Base-by-base conservation (phyloP, 2,329 filamentous ascomycete genomes). In the Pleomassaria siparia region DNA sequence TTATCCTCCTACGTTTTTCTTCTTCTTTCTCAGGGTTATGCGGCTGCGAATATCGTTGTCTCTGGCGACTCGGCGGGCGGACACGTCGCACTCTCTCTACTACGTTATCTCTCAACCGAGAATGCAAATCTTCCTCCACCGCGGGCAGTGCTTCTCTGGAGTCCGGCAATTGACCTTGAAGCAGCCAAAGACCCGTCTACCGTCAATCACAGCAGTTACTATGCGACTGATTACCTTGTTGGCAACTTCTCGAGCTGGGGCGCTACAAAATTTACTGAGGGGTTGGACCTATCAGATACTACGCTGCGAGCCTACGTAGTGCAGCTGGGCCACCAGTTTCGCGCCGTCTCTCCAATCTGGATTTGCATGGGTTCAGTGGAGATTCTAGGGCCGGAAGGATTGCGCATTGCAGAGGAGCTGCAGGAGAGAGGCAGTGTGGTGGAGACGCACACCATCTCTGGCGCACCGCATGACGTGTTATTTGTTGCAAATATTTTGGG, bases 41-140 rank as follows among this genome's bases (percentile, higher is more conserved):
- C 64, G 0, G 45, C 73, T 0, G 30, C 44, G 1, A 64, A 69
- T 21, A 71, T 77, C 43, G 60, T 70, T 2, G 15, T 78, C 1
- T 71, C 66, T 1, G 75, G 75, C 2, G 75, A 78, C 49, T 72
- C 67, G 33, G 74, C 75, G 2, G 75, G 75, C 28, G 74, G 65
- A 0, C 73, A 75, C 51, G 54, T 78, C 4, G 67, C 57, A 0
- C 54, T 76, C 29, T 66, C 60, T 1, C 58, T 77, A 18, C 58
- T 76, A 37, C 64, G 73, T 16, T 76, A 76, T 48, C 49, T 77
- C 8, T 68, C 72, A 21, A 67, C 71, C 18, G 66, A 39, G 66
- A 66, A 9, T 44, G 46, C 4, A 35, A 24, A 45, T 24, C 37
- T 62, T 10, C 59, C 58, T 2, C 12, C 21, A 3, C 73, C 73